phyloP scores from a whole-genome alignment of 139 green algal species.

The Chlamydomonas schloesseri region DNA sequence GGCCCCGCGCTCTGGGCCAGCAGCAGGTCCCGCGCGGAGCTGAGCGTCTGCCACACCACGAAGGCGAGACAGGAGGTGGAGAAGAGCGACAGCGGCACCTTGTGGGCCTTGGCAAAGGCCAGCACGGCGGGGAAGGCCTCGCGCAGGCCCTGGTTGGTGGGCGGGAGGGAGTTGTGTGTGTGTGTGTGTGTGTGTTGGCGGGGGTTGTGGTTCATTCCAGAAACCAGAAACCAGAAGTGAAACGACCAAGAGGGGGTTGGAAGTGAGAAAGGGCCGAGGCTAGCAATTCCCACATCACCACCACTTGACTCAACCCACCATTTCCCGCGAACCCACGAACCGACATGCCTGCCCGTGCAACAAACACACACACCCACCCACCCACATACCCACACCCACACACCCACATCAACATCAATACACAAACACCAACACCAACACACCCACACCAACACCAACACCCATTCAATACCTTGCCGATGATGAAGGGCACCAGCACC shows the following conservation, averaged over 20 bases:
- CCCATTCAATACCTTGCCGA: constrained; percentile 67
- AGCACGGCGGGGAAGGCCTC: constrained; percentile 22
- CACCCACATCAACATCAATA: too few species aligned
- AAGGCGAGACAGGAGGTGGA: constrained; percentile 71
- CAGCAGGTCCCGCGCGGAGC: constrained; percentile 51
- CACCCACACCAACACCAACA: too few species aligned
- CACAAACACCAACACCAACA: too few species aligned
- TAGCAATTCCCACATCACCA: too few species aligned
- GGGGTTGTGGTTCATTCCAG: too few species aligned
- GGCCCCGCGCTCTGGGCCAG: constrained; percentile 54
- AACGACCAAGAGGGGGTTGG: too few species aligned
- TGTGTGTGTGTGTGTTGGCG: background rate
- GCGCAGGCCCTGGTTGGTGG: background rate
- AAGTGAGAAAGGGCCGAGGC: background rate
- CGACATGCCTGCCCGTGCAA: too few species aligned
- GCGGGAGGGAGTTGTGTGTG: background rate
- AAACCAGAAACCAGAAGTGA: too few species aligned
- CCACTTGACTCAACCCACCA: too few species aligned
- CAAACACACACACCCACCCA: too few species aligned
- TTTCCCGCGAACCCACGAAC: too few species aligned
- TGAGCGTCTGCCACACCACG: constrained; percentile 87
- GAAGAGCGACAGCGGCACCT: constrained; percentile 61
- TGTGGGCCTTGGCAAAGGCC: constrained; percentile 57
- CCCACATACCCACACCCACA: too few species aligned
- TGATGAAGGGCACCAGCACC: constrained; percentile 53